Evolutionary conservation across 1,139 yeast genomes (phyloP).

Genomic region (Yamadazyma diospyri): DNA sequence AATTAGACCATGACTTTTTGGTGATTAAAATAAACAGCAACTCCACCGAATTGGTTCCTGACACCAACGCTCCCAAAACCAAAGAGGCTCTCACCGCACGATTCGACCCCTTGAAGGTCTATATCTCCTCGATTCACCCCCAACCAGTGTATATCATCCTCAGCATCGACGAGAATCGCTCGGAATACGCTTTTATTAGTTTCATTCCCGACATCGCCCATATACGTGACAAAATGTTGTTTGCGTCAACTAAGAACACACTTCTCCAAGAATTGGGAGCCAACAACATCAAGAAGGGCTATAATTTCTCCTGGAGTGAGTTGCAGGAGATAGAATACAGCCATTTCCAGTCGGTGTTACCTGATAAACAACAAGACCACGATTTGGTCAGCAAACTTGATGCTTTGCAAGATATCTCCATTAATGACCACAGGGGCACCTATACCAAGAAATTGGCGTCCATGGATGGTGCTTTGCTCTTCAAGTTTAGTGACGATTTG

Average conservation of each 20-base stretch:
- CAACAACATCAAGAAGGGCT: slow-evolving; percentile 50
- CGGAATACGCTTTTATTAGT: slow-evolving; percentile 57
- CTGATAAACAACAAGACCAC: slow-evolving; percentile 51
- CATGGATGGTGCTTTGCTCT: slow-evolving; percentile 30
- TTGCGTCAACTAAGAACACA: slow-evolving; percentile 85
- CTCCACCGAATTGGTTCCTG: slow-evolving; percentile 42
- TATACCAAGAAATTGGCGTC: slow-evolving; percentile 30
- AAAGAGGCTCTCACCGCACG: slow-evolving; percentile 23
- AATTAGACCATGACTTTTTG: slow-evolving; percentile 23
- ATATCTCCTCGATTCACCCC: slow-evolving; percentile 34
- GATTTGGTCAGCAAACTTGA: slow-evolving; percentile 46
- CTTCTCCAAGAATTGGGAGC: slow-evolving; percentile 70
- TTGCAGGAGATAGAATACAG: slow-evolving; percentile 54
- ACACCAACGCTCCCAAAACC: slow-evolving; percentile 28
- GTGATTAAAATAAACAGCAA: slow-evolving; percentile 44
- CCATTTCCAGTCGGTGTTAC: slow-evolving; percentile 36
- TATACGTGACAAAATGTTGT: slow-evolving; percentile 85
- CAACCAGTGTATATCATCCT: slow-evolving; percentile 62
- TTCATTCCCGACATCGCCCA: slow-evolving; percentile 86
- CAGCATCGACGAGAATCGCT: slow-evolving; percentile 16
- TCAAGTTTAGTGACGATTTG: slow-evolving; percentile 25
- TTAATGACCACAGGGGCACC: slow-evolving; percentile 14
- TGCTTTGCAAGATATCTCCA: slow-evolving; percentile 28
- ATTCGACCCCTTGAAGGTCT: slow-evolving; percentile 31
- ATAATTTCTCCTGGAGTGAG: slow-evolving; percentile 54